phyloP scores from a whole-genome alignment of 352 stramenopile species.

The Pythium sp. region DNA sequence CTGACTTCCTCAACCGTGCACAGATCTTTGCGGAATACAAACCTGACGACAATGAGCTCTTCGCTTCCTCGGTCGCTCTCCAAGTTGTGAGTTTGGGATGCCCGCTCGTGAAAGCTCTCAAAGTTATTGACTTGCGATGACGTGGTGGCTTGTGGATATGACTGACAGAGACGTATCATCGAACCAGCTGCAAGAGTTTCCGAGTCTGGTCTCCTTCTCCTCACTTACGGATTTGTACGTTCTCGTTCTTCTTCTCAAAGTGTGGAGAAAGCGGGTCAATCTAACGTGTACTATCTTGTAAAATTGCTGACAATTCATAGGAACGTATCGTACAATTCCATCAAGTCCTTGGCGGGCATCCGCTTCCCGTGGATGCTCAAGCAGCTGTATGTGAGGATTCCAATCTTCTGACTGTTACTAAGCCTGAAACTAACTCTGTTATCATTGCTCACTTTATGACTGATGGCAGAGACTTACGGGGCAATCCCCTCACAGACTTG shows the following conservation, averaged over 20 bases:
- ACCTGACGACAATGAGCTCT: not conserved
- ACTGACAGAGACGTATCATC: conserved; percentile 3
- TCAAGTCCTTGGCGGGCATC: conserved; percentile 10
- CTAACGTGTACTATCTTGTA: not conserved
- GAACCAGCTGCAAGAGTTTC: conserved; percentile 3
- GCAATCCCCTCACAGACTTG: conserved; percentile 16
- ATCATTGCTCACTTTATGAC: not conserved
- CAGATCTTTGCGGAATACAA: conserved; percentile 6
- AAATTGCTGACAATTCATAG: not conserved
- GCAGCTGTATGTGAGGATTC: conserved; percentile 12
- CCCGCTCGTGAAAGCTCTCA: not conserved
- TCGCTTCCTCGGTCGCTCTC: not conserved
- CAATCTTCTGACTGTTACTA: not conserved
- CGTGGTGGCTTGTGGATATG: not conserved
- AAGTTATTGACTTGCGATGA: not conserved
- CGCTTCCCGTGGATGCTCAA: conserved; percentile 23
- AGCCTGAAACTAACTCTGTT: not conserved
- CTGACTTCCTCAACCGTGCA: not conserved
- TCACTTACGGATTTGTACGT: conserved; percentile 11
- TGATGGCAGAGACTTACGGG: conserved; percentile 13
- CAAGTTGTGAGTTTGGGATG: not conserved
- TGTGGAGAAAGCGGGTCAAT: not conserved
- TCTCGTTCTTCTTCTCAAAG: not conserved
- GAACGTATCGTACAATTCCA: not conserved
- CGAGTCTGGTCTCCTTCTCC: conserved; percentile 1